phyloP scores from a whole-genome alignment of 257 asterid species.

The Plectranthus barbatus region DNA sequence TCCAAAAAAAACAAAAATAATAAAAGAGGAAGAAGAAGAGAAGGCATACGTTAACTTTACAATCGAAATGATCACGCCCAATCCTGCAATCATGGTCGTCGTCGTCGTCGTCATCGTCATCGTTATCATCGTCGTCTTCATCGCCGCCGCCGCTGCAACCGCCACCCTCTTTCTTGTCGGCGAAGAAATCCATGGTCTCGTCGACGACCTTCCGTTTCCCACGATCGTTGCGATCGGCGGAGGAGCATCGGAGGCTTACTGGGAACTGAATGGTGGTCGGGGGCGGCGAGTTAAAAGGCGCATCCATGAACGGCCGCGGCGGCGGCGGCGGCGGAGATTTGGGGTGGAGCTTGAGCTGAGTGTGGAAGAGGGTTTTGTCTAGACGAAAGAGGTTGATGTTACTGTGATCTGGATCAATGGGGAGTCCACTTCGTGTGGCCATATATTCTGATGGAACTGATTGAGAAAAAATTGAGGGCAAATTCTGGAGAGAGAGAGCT shows the following conservation, averaged over 20 bases:
- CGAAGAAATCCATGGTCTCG: constrained; percentile 79
- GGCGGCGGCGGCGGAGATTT: neutral
- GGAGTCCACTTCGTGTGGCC: constrained; percentile 88
- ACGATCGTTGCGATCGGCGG: neutral
- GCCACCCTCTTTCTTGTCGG: constrained; percentile 28
- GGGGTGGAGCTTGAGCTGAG: constrained; percentile 8
- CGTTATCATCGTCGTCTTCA: neutral
- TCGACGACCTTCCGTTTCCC: constrained; percentile 31
- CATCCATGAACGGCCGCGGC: constrained; percentile 18
- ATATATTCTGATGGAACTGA: constrained; percentile 31
- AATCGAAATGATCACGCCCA: constrained; percentile 31
- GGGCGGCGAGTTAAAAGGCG: constrained; percentile 22
- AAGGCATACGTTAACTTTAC: constrained; percentile 53
- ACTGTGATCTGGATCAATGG: constrained; percentile 78
- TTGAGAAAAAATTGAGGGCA: constrained; percentile 21
- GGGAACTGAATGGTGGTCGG: constrained; percentile 73
- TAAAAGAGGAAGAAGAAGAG: neutral
- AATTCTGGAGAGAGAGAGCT: constrained; percentile 31
- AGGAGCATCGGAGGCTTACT: constrained; percentile 36
- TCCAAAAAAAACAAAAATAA: neutral
- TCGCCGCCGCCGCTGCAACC: neutral
- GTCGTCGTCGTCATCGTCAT: constrained; percentile 6
- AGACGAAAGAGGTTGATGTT: constrained; percentile 12
- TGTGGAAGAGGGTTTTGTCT: constrained; percentile 6
- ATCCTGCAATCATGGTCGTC: constrained; percentile 6